These are phyloP conservation scores for Amphirosellinia nigrospora DNA, from an alignment of 495 filamentous ascomycete genomes.

Conservation along the genomic window DNA sequence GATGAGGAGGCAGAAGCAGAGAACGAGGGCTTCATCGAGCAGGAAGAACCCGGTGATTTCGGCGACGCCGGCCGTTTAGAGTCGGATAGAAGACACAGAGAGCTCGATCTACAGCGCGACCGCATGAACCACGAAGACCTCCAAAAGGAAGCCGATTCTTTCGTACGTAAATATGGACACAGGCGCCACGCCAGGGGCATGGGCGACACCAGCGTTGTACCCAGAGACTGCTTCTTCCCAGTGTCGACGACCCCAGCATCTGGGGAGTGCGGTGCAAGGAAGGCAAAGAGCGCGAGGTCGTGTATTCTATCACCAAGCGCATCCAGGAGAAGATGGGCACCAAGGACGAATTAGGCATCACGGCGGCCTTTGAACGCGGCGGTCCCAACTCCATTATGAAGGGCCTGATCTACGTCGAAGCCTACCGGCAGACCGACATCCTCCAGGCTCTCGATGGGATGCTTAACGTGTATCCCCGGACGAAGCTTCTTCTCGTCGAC, in stretches of 20 bases:
- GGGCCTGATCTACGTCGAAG: slow-evolving; percentile 95
- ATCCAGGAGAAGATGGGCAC: slow-evolving; percentile 77
- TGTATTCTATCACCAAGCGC: slow-evolving; percentile 85
- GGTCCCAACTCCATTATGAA: slow-evolving; percentile 74
- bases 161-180: slow-evolving; percentile 82
- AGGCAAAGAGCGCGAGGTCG: slow-evolving; percentile 90
- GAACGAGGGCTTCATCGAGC: slow-evolving; percentile 81
- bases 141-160: slow-evolving; percentile 86
- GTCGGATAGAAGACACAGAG: slow-evolving; percentile 91
- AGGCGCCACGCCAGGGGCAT: slow-evolving; percentile 51
- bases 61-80: slow-evolving; percentile 79
- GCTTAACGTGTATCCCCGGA: slow-evolving; percentile 81
- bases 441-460: slow-evolving; percentile 79
- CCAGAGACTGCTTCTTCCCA: slow-evolving; percentile 87
- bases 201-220: slow-evolving; percentile 71
- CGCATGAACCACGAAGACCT: slow-evolving; percentile 84
- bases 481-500: slow-evolving; percentile 84
- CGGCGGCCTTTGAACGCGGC: slow-evolving; percentile 87
- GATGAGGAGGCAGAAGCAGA: slow-evolving; percentile 88
- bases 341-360: slow-evolving; percentile 77
- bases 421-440: slow-evolving; percentile 83
- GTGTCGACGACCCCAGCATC: slow-evolving; percentile 93
- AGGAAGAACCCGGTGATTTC: slow-evolving; percentile 88
- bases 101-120: slow-evolving; percentile 91
- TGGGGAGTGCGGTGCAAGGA: slow-evolving; percentile 93